Evolutionary conservation across 495 filamentous ascomycete species (phyloP), one percentile per base, ranked within the genome.

Genomic region (Neurospora terricola): DNA sequence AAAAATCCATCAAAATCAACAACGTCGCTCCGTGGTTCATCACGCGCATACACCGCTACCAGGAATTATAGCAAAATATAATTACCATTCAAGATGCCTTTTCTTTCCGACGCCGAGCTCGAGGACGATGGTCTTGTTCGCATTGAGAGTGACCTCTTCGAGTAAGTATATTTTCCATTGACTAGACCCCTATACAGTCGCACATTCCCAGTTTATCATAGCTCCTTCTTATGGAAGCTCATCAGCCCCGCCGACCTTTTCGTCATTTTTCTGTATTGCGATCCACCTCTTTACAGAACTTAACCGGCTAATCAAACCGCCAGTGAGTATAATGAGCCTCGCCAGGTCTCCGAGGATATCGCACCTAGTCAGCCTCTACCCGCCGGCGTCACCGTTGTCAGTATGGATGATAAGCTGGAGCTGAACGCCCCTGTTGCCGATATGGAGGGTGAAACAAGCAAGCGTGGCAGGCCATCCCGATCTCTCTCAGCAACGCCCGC

Each of bases 81-180:
- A 30, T 40, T 39, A 45, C 6, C 73, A 40, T 45, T 27, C 48
- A 76, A 73, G 27, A 72, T 73, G 73, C 71, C 75, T 3, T 72
- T 71, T 30, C 38, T 71, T 9, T 62, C 54, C 54, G 54, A 62
- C 23, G 27, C 27, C 70, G 70, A 71, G 70, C 16, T 71, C 4
- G 74, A 76, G 16, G 72, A 71, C 7, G 75, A 73, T 3, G 71
- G 36, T 14, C 40, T 78, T 11, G 70, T 72, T 69, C 73, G 73
- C 16, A 45, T 80, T n/a, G 70, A 76, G 45, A 80, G 78, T 70
- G 78, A 80, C 69, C 38, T 80, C 12, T 48, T 73, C 34, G 69
- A 71, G 78, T 78, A 76, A 77, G 77, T 77, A n/a, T 7, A 23
- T 37, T 18, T 39, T 39, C 27, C 69, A 21, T 27, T 1, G 8